phyloP scores from a whole-genome alignment of 2,329 filamentous ascomycete species.

The Monilinia polystroma region DNA sequence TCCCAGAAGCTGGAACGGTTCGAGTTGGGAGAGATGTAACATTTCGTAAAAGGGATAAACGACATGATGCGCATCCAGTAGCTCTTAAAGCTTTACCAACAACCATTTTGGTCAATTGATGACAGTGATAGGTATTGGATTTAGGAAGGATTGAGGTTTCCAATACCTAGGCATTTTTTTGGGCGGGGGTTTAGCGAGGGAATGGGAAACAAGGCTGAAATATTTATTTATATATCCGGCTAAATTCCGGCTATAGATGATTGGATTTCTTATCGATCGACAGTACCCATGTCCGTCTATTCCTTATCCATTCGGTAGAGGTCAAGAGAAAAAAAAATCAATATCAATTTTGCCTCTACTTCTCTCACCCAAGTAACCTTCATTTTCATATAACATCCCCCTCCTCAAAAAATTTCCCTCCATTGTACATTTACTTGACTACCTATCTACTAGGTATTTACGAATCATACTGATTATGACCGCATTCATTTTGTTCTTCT shows the following conservation, averaged over 20 bases:
- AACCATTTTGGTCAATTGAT: slow-evolving; percentile 30
- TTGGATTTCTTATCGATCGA: background rate
- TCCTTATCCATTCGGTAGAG: slow-evolving; percentile 2
- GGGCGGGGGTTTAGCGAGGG: slow-evolving; percentile 6
- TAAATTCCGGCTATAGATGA: background rate
- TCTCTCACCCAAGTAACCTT: background rate
- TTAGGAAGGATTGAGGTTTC: background rate
- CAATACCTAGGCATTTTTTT: background rate
- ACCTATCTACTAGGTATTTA: background rate
- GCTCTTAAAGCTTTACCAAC: slow-evolving; percentile 35
- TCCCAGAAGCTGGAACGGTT: slow-evolving; percentile 9
- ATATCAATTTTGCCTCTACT: slow-evolving; percentile 8
- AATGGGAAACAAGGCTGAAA: background rate
- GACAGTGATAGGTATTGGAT: background rate
- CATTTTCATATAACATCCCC: background rate
- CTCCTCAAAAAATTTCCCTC: background rate
- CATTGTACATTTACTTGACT: background rate
- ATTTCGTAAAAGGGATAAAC: slow-evolving; percentile 35
- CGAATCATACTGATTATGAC: slow-evolving; percentile 7
- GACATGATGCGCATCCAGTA: slow-evolving; percentile 39
- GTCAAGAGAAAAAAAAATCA: background rate
- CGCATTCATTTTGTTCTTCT: background rate
- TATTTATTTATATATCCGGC: no score
- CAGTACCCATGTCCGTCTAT: background rate
- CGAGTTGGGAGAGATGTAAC: slow-evolving; percentile 35